A percentile compares a stretch with the other conserved stretches of the same genome.
These are phyloP conservation scores for Leccinum ochraceum DNA, from an alignment of 768 basidiomycete species.

Conservation along the genomic window DNA sequence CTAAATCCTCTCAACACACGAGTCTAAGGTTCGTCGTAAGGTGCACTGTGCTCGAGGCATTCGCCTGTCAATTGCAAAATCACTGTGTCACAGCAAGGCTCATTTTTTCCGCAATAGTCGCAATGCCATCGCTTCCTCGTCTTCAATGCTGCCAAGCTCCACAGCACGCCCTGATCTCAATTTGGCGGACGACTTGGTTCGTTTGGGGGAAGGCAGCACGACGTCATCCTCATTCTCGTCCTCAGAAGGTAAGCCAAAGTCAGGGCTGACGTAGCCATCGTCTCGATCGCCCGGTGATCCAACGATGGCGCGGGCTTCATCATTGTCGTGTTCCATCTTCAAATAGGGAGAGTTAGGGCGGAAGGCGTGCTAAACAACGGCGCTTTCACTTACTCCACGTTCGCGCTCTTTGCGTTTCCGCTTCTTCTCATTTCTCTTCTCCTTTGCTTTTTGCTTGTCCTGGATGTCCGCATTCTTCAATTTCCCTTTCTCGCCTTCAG, in stretches of 20 bases:
- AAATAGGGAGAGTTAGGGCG: neutral
- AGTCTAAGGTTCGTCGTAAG: neutral
- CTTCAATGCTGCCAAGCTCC: slow-evolving; percentile 40
- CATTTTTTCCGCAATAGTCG: slow-evolving; percentile 46
- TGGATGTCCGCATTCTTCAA: slow-evolving; percentile 67
- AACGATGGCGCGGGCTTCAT: slow-evolving; percentile 26
- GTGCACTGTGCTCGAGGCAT: neutral
- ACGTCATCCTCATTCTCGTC: slow-evolving; percentile 38
- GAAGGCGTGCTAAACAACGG: neutral
- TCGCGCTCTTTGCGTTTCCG: slow-evolving; percentile 85
- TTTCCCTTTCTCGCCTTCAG: slow-evolving; percentile 70
- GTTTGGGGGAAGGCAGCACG: slow-evolving; percentile 32
- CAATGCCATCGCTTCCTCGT: slow-evolving; percentile 68
- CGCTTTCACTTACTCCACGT: slow-evolving; percentile 31
- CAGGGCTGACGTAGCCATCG: slow-evolving; percentile 73
- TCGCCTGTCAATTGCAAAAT: neutral
- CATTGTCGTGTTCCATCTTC: slow-evolving; percentile 32
- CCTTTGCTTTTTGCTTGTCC: slow-evolving; percentile 83
- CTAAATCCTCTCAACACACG: slow-evolving; percentile 9
- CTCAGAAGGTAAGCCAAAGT: slow-evolving; percentile 54
- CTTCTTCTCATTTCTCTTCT: slow-evolving; percentile 91
- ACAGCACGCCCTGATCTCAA: slow-evolving; percentile 31
- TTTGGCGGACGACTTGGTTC: slow-evolving; percentile 27
- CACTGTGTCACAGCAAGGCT: slow-evolving; percentile 8
- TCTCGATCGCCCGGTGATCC: slow-evolving; percentile 50